Evolutionary conservation across 306 rosid species (phyloP).

Genomic region (Quercus variabilis): DNA sequence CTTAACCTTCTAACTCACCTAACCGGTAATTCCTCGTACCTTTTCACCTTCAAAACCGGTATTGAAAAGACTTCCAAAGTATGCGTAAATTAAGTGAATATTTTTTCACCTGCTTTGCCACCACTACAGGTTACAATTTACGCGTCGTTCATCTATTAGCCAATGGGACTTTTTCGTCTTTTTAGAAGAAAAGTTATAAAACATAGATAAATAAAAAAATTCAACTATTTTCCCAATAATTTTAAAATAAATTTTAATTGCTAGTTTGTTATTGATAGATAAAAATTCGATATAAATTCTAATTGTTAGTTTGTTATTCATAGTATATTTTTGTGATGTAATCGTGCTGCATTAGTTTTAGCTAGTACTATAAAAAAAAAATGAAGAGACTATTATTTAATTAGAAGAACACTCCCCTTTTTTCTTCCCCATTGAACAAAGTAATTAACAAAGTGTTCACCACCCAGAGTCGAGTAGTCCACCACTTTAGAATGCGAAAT

Average conservation of each 20-base stretch:
- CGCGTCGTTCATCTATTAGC: conserved; percentile 4
- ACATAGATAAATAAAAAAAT: neutral
- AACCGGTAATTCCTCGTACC: conserved; percentile 14
- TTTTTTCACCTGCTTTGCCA: neutral
- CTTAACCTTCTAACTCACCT: conserved; percentile 14
- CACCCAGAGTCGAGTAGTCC: too few species aligned
- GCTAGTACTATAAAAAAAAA: too few species aligned
- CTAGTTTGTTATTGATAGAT: fast-evolving
- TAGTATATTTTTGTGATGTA: too few species aligned
- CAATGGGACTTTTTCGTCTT: too few species aligned
- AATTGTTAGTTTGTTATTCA: too few species aligned
- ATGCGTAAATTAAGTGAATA: neutral
- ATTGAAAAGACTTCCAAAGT: neutral
- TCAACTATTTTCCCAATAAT: fast-evolving
- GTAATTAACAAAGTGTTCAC: too few species aligned
- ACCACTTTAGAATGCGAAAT: too few species aligned
- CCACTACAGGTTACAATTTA: neutral
- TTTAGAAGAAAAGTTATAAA: neutral
- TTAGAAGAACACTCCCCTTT: too few species aligned
- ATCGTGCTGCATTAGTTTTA: too few species aligned
- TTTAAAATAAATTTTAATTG: fast-evolving
- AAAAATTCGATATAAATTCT: fast-evolving
- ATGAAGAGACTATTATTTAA: too few species aligned
- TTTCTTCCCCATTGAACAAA: too few species aligned
- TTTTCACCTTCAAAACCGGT: conserved; percentile 32